Base-by-base conservation (phyloP, 2,329 filamentous ascomycete species). In the Arachnopeziza araneosa region DNA sequence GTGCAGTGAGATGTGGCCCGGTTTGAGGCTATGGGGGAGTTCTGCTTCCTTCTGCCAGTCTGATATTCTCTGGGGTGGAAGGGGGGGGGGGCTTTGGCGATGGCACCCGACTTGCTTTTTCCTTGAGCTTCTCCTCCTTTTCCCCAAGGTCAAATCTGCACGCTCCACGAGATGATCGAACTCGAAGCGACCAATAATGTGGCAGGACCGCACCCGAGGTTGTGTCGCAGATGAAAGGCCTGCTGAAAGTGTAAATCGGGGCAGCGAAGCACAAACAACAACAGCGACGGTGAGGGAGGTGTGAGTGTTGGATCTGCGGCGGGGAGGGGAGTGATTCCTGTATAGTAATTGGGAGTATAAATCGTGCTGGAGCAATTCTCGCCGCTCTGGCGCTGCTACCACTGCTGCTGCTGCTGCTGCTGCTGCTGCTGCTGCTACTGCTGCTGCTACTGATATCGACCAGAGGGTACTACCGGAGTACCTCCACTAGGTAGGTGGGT, bases 171-270 rank as follows among this genome's bases (percentile, higher is more conserved):
- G 36, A 44, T 44, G 36, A 44, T 44, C 36, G 36, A 8, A 12
- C 6, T 44, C 17, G 3, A 44, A 5, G 36, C 36, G 17, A 12
- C 36, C 36, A 44, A 44, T 44, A 52, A n/a, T 23, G 53, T 9
- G 54, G 24, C 21, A 32, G 17, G 5, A 48, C 6, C 8, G 44
- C 48, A 60, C 54, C 52, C 36, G 54, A 50, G 48, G 50, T 26
- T 36, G 24, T 56, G 54, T 60, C 30, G 58, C 58, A 55, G 53
- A 30, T 19, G 36, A 7, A n/a, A 21, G 36, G 19, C 54, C 44
- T 44, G 52, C 4, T 54, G 52, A 19, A 14, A 44, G 10, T 17
- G 12, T 17, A 19, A 44, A 44, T 44, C 36, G 36, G 36, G n/a
- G n/a, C n/a, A n/a, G n/a, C n/a, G n/a, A n/a, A n/a, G n/a, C n/a